Evolutionary conservation across 495 filamentous ascomycete species (phyloP).

Genomic region (Penicillium odoratum): DNA sequence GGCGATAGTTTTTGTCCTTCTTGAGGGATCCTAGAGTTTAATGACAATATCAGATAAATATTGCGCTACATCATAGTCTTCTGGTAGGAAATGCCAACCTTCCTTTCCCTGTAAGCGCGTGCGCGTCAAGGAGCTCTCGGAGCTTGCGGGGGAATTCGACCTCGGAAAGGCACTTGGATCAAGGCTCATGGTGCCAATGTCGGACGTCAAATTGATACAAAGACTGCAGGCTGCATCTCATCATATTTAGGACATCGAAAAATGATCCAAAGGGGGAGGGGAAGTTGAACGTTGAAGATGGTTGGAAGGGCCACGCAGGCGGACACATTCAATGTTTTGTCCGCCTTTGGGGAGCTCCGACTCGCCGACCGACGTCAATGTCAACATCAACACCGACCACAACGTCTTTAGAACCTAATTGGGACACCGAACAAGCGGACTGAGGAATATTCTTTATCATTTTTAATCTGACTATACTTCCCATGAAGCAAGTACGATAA

Average conservation of each 20-base stretch:
- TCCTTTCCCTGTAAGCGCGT: constrained; percentile 54
- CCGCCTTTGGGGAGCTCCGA: constrained; percentile 26
- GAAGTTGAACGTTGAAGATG: constrained; percentile 16
- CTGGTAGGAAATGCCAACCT: constrained; percentile 33
- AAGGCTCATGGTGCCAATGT: constrained; percentile 63
- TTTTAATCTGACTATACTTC: neutral
- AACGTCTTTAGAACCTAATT: neutral
- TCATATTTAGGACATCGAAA: constrained; percentile 41
- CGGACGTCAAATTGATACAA: constrained; percentile 26
- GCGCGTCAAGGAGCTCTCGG: constrained; percentile 70
- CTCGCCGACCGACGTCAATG: constrained; percentile 25
- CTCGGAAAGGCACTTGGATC: constrained; percentile 64
- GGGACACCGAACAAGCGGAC: neutral
- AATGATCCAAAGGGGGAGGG: constrained; percentile 13
- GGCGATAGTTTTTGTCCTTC: constrained; percentile 88
- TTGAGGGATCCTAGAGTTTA: constrained; percentile 58
- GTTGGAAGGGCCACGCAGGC: constrained; percentile 33
- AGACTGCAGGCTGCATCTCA: constrained; percentile 27
- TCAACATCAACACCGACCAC: neutral
- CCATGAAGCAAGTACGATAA: neutral
- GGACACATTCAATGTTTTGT: constrained; percentile 30
- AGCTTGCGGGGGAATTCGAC: constrained; percentile 74
- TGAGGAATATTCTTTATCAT: neutral
- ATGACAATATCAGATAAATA: constrained; percentile 7
- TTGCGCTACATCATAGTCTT: neutral